Evolutionary conservation across 352 stramenopile genomes (phyloP).

Genomic region (Blastocystis sp.): DNA sequence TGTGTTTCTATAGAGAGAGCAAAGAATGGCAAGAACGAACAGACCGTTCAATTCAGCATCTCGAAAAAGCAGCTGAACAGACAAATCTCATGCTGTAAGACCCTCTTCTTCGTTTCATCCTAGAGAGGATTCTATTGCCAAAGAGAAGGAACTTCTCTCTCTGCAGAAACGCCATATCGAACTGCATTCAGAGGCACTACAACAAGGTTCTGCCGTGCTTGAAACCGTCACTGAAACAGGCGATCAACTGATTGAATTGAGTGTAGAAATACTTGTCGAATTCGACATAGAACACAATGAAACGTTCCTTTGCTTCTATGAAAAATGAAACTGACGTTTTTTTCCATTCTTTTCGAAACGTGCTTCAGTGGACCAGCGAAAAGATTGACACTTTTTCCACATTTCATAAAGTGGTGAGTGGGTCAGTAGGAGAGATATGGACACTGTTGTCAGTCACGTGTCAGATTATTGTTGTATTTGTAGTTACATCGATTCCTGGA

Average conservation of each 20-base stretch:
- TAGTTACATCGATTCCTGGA: conserved; percentile 10
- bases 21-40: conserved; percentile 11
- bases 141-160: conserved; percentile 2
- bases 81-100: not conserved
- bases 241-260: not conserved
- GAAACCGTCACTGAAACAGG: not conserved
- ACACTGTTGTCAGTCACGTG: not conserved
- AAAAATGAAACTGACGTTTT: not conserved
- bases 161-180: not conserved
- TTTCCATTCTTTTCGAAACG: not conserved
- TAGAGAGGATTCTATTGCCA: not conserved
- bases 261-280: not conserved
- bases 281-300: not conserved
- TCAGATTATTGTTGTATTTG: not conserved
- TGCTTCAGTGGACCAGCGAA: not conserved
- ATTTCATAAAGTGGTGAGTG: not conserved
- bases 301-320: not conserved
- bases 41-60: not conserved
- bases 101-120: not conserved
- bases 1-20: conserved; percentile 54
- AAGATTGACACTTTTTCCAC: not conserved
- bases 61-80: not conserved
- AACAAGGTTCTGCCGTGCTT: not conserved
- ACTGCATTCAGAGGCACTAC: not conserved
- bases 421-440: not conserved